phyloP scores from a whole-genome alignment of 202 grass and related monocot species.

The Eragrostis tef region DNA sequence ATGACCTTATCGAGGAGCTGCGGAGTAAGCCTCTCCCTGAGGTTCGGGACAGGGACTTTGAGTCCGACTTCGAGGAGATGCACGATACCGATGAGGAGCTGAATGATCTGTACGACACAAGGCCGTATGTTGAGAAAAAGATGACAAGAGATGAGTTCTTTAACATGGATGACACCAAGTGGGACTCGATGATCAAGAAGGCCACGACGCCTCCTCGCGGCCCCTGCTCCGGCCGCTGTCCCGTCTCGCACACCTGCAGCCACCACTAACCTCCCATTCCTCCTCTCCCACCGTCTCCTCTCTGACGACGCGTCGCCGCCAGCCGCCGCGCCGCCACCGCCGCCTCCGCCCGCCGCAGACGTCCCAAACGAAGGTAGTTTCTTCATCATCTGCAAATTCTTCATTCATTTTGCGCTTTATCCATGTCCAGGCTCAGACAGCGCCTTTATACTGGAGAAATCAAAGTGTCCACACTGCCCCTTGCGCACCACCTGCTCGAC shows the following conservation, averaged over 20 bases:
- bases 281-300: conserved; percentile 32
- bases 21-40: conserved; percentile 49
- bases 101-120: conserved; percentile 76
- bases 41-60: conserved; percentile 61
- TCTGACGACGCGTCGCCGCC: conserved; percentile 38
- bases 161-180: conserved; percentile 81
- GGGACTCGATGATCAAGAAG: conserved; percentile 64
- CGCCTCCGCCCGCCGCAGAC: conserved; percentile 26
- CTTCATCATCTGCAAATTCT: not conserved
- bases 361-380: conserved; percentile 53
- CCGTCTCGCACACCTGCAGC: not conserved
- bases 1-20: conserved; percentile 67
- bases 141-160: conserved; percentile 60
- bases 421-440: not conserved
- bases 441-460: not conserved
- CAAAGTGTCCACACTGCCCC: not conserved
- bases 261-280: conserved; percentile 28
- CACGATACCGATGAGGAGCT: conserved; percentile 76
- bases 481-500: conserved; percentile 12
- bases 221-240: not conserved
- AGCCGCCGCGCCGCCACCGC: conserved; percentile 14
- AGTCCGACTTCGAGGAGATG: conserved; percentile 66
- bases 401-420: not conserved
- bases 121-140: conserved; percentile 83
- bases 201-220: not conserved